Evolutionary conservation across 2,329 filamentous ascomycete genomes (phyloP).

Genomic region (Penicillium sp.): DNA sequence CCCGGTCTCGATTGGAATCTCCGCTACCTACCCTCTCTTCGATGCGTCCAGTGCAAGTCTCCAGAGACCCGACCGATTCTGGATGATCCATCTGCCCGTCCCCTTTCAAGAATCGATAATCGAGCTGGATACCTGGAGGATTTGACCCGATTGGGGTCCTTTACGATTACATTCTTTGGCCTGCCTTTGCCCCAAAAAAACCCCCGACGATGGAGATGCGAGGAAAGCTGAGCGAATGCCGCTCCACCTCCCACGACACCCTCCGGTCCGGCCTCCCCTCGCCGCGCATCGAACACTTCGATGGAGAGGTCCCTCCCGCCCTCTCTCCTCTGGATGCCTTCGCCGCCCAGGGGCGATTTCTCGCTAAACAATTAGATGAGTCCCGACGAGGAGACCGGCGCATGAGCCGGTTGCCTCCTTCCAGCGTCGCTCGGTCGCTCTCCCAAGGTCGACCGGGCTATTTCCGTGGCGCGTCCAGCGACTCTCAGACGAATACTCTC

Average conservation of each 20-base stretch:
- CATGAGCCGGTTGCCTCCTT: conserved; percentile 79
- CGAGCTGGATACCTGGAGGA: neutral
- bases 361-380: conserved; percentile 84
- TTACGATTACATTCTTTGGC: neutral
- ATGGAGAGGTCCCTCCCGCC: conserved; percentile 76
- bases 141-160: neutral
- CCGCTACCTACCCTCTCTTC: conserved; percentile 35
- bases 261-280: conserved; percentile 61
- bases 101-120: neutral
- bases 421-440: conserved; percentile 79
- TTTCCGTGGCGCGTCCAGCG: conserved; percentile 71
- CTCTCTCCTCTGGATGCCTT: conserved; percentile 95
- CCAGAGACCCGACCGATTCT: conserved; percentile 5
- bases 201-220: conserved; percentile 47
- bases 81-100: conserved; percentile 7
- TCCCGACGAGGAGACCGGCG: conserved; percentile 70
- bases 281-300: conserved; percentile 69
- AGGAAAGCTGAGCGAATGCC: conserved; percentile 60
- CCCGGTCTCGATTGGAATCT: neutral
- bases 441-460: conserved; percentile 75
- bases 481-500: conserved; percentile 32
- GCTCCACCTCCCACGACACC: conserved; percentile 56
- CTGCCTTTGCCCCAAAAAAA: neutral
- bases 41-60: conserved; percentile 9
- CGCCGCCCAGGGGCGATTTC: conserved; percentile 81